Percentiles rank a stretch among this genome's conserved stretches.
These are phyloP conservation scores for Colletotrichum lini DNA, from an alignment of 2,329 filamentous ascomycete species.

Conservation along the genomic window DNA sequence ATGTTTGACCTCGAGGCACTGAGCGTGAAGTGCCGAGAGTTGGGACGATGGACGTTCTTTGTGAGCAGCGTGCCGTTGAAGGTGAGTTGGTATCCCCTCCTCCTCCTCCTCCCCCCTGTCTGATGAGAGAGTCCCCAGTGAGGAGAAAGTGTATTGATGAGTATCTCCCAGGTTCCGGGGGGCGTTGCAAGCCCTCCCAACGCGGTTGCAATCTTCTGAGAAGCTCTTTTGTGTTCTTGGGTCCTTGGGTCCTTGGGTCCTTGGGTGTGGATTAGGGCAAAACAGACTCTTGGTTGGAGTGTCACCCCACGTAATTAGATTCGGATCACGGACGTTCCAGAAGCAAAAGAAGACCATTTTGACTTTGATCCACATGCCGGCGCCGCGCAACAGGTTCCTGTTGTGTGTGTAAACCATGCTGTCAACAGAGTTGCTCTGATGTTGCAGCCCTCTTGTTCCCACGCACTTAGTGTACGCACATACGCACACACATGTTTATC, in stretches of 20 bases:
- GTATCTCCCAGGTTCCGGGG: constrained; percentile 49
- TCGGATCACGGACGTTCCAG: too few species aligned
- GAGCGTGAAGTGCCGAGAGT: constrained; percentile 50
- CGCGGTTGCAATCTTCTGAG: constrained; percentile 53
- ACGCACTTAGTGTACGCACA: too few species aligned
- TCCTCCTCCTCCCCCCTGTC: too few species aligned
- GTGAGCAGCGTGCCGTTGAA: constrained; percentile 56
- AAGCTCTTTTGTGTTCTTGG: too few species aligned
- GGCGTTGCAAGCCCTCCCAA: constrained; percentile 57
- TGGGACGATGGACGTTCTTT: constrained; percentile 57
- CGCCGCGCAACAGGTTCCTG: too few species aligned
- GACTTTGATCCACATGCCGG: not conserved
- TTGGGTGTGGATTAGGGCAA: too few species aligned
- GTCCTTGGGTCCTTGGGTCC: too few species aligned
- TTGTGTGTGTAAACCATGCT: not conserved
- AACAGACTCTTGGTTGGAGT: too few species aligned
- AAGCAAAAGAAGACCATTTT: not conserved
- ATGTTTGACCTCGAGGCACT: constrained; percentile 62
- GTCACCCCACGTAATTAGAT: too few species aligned
- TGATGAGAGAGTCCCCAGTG: too few species aligned
- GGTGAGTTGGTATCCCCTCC: constrained; percentile 29
- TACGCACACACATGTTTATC: too few species aligned
- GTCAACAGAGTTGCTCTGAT: not conserved
- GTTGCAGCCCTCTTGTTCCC: not conserved
- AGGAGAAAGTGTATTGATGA: not conserved